Conservation (phyloP, 805 yeast species). For the Starmerella powellii region DNA sequence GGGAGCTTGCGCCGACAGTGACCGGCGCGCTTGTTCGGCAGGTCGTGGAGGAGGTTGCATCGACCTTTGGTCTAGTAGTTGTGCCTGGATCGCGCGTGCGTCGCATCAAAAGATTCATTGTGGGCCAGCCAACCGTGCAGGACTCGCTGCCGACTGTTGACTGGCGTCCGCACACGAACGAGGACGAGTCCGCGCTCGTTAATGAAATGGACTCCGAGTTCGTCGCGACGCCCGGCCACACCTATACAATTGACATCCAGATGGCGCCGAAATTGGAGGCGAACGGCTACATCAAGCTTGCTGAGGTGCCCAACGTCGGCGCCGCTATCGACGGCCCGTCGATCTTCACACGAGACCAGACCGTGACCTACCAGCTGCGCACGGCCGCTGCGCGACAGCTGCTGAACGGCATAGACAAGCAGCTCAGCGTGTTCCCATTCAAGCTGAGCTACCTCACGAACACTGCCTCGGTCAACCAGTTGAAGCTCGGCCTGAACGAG, state of each 20-base stretch:
- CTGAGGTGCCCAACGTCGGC: slow-evolving; percentile 26
- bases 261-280: slow-evolving; percentile 50
- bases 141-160: slow-evolving; percentile 86
- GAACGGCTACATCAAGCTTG: slow-evolving; percentile 23
- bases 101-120: slow-evolving; percentile 81
- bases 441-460: slow-evolving; percentile 60
- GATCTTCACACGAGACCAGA: slow-evolving; percentile 72
- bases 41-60: slow-evolving; percentile 80
- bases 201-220: slow-evolving; percentile 45
- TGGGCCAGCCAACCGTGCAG: slow-evolving; percentile 91
- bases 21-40: slow-evolving; percentile 60
- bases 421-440: slow-evolving; percentile 81
- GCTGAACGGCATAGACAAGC: slow-evolving; percentile 51
- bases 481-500: slow-evolving; percentile 69
- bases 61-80: slow-evolving; percentile 65
- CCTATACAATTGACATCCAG: slow-evolving; percentile 68
- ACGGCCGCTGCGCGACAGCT: slow-evolving; percentile 62
- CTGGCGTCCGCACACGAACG: slow-evolving; percentile 28
- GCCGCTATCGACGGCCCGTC: slow-evolving; percentile 32
- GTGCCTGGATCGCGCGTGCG: slow-evolving; percentile 91
- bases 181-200: slow-evolving; percentile 13
- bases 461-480: slow-evolving; percentile 43
- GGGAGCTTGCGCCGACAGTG: slow-evolving; percentile 29
- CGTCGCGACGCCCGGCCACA: slow-evolving; percentile 66
- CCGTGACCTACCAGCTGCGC: slow-evolving; percentile 66